A percentile compares a stretch with the other conserved stretches of the same genome.
phyloP scores from a whole-genome alignment of 768 basidiomycete species.

The Psilocybe tampanensis region DNA sequence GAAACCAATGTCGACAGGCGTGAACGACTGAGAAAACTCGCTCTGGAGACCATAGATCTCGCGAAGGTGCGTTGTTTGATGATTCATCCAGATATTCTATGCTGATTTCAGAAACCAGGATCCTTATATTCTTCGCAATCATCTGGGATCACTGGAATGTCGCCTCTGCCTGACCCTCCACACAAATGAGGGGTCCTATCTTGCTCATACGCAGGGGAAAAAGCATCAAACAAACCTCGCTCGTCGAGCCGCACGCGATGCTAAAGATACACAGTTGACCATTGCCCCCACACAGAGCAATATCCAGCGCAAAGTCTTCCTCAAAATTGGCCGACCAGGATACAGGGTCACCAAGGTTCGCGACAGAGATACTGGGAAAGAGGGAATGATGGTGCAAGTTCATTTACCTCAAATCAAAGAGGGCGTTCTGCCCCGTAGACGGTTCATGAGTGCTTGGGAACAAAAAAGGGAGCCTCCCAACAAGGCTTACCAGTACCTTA shows the following conservation, averaged over 20 bases:
- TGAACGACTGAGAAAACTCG: constrained; percentile 93
- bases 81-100: constrained; percentile 11
- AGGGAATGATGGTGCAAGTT: constrained; percentile 97
- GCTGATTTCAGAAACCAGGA: constrained; percentile 55
- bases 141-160: constrained; percentile 97
- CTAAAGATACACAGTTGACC: constrained; percentile 91
- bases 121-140: constrained; percentile 98
- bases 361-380: constrained; percentile 86
- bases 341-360: constrained; percentile 97
- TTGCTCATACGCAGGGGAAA: constrained; percentile 99
- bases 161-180: constrained; percentile 96
- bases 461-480: constrained; percentile 95
- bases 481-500: constrained; percentile 95
- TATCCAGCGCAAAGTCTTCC: constrained; percentile 90
- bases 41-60: constrained; percentile 95
- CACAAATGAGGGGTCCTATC: constrained; percentile 99
- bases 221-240: constrained; percentile 99
- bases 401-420: constrained; percentile 93
- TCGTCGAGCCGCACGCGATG: constrained; percentile 94
- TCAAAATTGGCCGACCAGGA: constrained; percentile 96
- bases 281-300: constrained; percentile 79
- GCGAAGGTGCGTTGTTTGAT: constrained; percentile 71
- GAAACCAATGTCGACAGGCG: constrained; percentile 96
- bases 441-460: constrained; percentile 98
- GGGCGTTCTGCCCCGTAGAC: constrained; percentile 78